These are phyloP conservation scores for Sistotremastrum suecicum DNA, from an alignment of 768 basidiomycete species.

Conservation along the genomic window DNA sequence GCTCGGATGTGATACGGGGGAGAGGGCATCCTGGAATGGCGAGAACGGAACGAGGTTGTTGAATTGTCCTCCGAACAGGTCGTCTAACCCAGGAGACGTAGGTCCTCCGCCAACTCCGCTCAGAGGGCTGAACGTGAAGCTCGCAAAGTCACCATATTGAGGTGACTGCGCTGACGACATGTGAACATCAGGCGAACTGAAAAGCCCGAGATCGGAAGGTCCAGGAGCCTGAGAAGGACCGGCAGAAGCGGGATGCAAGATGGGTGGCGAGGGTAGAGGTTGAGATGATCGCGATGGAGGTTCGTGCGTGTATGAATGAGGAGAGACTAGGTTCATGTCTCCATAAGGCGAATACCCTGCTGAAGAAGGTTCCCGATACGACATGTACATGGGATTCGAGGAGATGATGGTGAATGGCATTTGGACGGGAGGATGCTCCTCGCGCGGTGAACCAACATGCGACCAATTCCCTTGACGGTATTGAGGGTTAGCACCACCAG, in stretches of 20 bases:
- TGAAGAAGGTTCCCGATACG: conserved; percentile 38
- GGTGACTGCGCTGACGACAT: conserved; percentile 24
- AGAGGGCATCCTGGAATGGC: conserved; percentile 22
- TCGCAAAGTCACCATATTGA: conserved; percentile 15
- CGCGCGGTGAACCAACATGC: conserved; percentile 35
- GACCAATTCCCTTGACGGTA: neutral
- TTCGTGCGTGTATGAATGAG: too few species aligned
- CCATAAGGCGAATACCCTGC: conserved; percentile 9
- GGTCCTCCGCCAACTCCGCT: conserved; percentile 19
- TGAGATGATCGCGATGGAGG: neutral
- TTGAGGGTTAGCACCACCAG: neutral
- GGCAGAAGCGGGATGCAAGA: neutral
- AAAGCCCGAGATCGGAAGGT: neutral
- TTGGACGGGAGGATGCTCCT: conserved; percentile 23
- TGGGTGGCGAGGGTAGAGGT: neutral
- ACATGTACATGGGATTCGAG: conserved; percentile 73
- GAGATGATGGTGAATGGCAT: conserved; percentile 67
- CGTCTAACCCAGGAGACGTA: conserved; percentile 24
- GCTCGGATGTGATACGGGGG: conserved; percentile 40
- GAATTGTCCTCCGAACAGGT: conserved; percentile 30
- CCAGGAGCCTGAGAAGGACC: neutral
- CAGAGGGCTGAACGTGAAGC: conserved; percentile 16
- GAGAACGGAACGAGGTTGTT: conserved; percentile 24
- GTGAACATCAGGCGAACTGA: conserved; percentile 4
- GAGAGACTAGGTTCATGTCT: conserved; percentile 17